phyloP scores from a whole-genome alignment of 2,329 filamentous ascomycete species.

The Colletotrichum liriopes region DNA sequence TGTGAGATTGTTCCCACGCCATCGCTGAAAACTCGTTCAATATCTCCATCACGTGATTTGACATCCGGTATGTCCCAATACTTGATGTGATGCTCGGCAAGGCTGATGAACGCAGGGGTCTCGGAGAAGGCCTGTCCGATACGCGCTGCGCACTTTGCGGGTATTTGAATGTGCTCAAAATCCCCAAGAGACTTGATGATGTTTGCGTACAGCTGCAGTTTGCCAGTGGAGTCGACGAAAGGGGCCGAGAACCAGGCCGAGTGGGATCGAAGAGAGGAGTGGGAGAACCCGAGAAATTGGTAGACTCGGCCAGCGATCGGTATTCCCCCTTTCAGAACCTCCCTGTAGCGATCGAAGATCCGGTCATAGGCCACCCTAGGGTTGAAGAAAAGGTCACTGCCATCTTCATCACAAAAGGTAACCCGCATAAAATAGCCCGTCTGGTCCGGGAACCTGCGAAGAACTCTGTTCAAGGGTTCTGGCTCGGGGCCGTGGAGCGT shows the following conservation, averaged over 20 bases:
- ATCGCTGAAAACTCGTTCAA: conserved; percentile 79
- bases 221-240: conserved; percentile 56
- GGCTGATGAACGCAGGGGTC: conserved; percentile 74
- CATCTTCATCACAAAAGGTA: conserved; percentile 82
- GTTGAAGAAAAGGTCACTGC: conserved; percentile 74
- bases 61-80: conserved; percentile 65
- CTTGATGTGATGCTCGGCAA: conserved; percentile 57
- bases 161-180: conserved; percentile 66
- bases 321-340: conserved; percentile 72
- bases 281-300: conserved; percentile 82
- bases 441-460: conserved; percentile 75
- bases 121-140: conserved; percentile 82
- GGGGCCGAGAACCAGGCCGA: conserved; percentile 76
- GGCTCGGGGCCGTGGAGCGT: conserved; percentile 73
- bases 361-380: conserved; percentile 59
- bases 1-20: conserved; percentile 83
- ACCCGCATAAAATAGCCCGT: conserved; percentile 79
- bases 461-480: conserved; percentile 79
- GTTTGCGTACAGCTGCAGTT: conserved; percentile 54
- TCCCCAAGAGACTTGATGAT: conserved; percentile 67
- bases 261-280: conserved; percentile 82
- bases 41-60: conserved; percentile 57
- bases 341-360: conserved; percentile 74
- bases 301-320: conserved; percentile 75
- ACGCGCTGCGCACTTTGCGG: conserved; percentile 71